Conservation (phyloP, 2,329 filamentous ascomycete genomes). For the Arachnomyces sp. region DNA sequence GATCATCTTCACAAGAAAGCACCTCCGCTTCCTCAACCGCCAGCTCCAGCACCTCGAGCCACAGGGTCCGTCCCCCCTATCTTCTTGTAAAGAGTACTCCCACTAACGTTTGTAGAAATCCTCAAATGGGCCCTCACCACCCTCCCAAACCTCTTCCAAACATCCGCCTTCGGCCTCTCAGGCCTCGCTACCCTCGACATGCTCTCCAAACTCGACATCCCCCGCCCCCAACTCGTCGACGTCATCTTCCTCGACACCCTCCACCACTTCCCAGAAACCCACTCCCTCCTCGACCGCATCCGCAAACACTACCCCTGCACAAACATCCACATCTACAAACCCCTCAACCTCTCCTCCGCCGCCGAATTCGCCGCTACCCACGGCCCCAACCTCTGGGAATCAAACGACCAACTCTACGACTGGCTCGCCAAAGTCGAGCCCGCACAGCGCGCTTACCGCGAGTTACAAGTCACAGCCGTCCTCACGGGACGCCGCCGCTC, state of each 20-base stretch:
- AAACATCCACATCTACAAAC: constrained; percentile 83
- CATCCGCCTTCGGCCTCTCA: constrained; percentile 72
- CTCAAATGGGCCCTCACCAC: constrained; percentile 86
- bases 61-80: constrained; percentile 44
- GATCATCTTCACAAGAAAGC: constrained; percentile 75
- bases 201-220: constrained; percentile 43
- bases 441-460: constrained; percentile 78
- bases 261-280: constrained; percentile 73
- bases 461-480: constrained; percentile 80
- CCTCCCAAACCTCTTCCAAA: constrained; percentile 82
- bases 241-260: constrained; percentile 72
- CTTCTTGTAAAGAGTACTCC: constrained; percentile 18
- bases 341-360: constrained; percentile 61
- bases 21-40: constrained; percentile 82
- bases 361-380: constrained; percentile 75
- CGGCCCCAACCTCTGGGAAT: constrained; percentile 76
- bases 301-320: constrained; percentile 67
- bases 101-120: constrained; percentile 50
- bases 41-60: constrained; percentile 83
- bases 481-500: constrained; percentile 85
- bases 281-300: constrained; percentile 65
- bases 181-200: constrained; percentile 75
- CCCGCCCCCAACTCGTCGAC: constrained; percentile 42
- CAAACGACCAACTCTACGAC: constrained; percentile 83
- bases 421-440: constrained; percentile 97